phyloP scores from a whole-genome alignment of 2,329 filamentous ascomycete species.

The Apiospora aurea region DNA sequence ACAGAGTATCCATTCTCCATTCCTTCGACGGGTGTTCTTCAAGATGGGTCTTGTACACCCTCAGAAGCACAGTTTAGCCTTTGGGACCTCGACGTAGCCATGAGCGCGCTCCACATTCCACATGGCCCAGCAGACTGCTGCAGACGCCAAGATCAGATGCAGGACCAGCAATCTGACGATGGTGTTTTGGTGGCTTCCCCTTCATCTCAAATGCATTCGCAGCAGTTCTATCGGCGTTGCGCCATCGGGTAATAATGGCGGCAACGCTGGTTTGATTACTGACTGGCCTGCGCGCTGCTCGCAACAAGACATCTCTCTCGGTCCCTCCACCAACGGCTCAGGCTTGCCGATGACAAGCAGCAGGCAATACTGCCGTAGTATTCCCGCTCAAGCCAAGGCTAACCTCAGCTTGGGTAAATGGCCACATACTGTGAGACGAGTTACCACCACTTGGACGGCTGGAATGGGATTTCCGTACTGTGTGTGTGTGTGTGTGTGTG shows the following conservation, averaged over 20 bases:
- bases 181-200: conserved; percentile 14
- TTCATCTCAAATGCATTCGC: conserved; percentile 14
- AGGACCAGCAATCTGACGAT: conserved; percentile 13
- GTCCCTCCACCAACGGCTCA: conserved; percentile 7
- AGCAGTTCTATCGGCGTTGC: conserved; percentile 1
- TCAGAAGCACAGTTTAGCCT: conserved; percentile 21
- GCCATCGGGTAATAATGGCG: not conserved
- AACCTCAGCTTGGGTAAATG: conserved; percentile 10
- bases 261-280: conserved; percentile 10
- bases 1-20: conserved; percentile 22
- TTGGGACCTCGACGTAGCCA: conserved; percentile 18
- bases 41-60: conserved; percentile 22
- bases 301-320: not conserved
- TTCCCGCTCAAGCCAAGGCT: conserved; percentile 9
- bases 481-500: not conserved
- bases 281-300: not conserved
- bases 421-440: conserved; percentile 9
- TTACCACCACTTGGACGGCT: not conserved
- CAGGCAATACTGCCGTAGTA: conserved; percentile 15
- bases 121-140: conserved; percentile 23
- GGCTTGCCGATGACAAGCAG: conserved; percentile 1
- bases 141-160: conserved; percentile 16
- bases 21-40: conserved; percentile 24
- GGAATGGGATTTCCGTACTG: conserved; percentile 1
- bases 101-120: conserved; percentile 21